Conservation (phyloP, 805 yeast species). For the Metschnikowia cerradonensis region DNA sequence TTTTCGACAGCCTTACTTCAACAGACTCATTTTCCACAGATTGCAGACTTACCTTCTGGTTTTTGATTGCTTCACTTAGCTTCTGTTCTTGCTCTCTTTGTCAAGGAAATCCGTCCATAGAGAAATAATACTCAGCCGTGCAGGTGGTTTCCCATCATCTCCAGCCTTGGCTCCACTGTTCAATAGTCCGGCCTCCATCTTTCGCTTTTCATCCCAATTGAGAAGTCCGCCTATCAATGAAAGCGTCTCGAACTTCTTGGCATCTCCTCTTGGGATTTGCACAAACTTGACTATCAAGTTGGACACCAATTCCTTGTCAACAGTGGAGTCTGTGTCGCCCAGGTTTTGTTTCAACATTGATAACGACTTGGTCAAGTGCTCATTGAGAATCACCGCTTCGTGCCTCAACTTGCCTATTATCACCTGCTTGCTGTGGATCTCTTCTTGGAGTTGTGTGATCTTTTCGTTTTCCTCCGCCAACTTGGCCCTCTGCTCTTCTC, state of each 20-base stretch:
- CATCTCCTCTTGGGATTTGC: conserved; percentile 85
- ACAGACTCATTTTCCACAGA: too few relatives aligned
- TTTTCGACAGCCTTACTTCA: too few relatives aligned
- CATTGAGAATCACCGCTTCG: conserved; percentile 89
- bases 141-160: conserved; percentile 20
- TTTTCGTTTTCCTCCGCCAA: conserved; percentile 20
- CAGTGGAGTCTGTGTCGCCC: conserved; percentile 55
- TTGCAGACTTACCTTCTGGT: too few relatives aligned
- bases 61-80: background rate
- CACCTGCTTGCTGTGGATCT: conserved; percentile 58
- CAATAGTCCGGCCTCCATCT: conserved; percentile 68
- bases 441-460: conserved; percentile 51
- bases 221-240: conserved; percentile 77
- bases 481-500: background rate
- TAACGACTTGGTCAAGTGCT: conserved; percentile 90
- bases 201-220: conserved; percentile 83
- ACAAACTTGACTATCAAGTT: conserved; percentile 82
- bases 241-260: conserved; percentile 90
- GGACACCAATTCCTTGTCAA: conserved; percentile 85
- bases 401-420: conserved; percentile 88
- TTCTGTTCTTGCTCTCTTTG: conserved; percentile 47
- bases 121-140: conserved; percentile 58
- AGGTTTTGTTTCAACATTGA: conserved; percentile 76
- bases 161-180: conserved; percentile 23
- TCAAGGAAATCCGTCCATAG: conserved; percentile 79